These are phyloP conservation scores for Pueraria montana DNA, from an alignment of 306 rosid species.

Conservation along the genomic window DNA sequence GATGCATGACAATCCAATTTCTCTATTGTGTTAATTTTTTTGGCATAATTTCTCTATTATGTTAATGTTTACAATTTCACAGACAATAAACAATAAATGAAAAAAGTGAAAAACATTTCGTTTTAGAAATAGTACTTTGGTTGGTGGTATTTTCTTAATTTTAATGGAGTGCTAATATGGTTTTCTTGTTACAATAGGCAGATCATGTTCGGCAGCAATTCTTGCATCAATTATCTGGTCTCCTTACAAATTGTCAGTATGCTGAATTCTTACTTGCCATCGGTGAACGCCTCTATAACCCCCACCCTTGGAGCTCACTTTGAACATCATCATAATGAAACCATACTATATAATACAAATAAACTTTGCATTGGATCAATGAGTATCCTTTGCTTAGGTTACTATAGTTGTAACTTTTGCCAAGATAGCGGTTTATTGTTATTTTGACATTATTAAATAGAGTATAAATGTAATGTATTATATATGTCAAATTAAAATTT, in stretches of 20 bases:
- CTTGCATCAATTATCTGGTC: neutral
- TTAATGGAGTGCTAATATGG: too few species aligned
- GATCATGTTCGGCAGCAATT: neutral
- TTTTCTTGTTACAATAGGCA: neutral
- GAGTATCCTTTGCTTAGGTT: neutral
- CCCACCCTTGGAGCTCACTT: constrained; percentile 40
- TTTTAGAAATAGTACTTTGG: too few species aligned
- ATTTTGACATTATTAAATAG: neutral
- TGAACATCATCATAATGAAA: neutral
- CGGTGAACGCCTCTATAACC: constrained; percentile 27
- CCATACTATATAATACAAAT: neutral
- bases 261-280: constrained; percentile 31
- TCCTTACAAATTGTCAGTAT: neutral
- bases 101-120: too few species aligned
- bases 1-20: neutral
- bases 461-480: neutral
- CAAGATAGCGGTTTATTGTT: neutral
- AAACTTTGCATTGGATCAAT: constrained; percentile 13
- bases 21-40: too few species aligned
- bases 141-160: too few species aligned
- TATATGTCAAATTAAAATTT: too few species aligned
- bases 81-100: too few species aligned
- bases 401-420: neutral
- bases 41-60: too few species aligned
- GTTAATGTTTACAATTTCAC: too few species aligned